Base-by-base conservation (phyloP, 2,329 filamentous ascomycete genomes). In the Penicillium sp. region DNA sequence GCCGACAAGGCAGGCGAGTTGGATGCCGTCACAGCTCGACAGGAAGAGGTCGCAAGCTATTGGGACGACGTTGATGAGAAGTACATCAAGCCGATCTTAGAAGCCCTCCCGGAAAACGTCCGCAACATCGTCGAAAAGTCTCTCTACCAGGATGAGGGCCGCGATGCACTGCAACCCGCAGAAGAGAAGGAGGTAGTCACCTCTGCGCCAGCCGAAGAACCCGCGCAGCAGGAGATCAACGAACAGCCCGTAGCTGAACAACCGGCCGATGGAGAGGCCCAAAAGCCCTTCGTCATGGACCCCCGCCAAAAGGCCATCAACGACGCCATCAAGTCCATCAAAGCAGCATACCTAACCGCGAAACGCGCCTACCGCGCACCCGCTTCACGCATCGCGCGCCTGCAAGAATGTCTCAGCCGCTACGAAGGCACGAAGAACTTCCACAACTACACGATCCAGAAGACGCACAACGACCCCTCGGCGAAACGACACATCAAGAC, bases 361-460 rank as follows among this genome's bases (percentile, higher is more conserved):
- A 96, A 96, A 78, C 87, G 90, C 45, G 83, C 86, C 1, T 97
- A 97, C 73, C 90, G 93, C 49, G 88, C 96, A 55, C 87, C 89
- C 0, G 78, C 85, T 0, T 78, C 79, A 21, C 91, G 94, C 9
- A 81, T 94, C 48, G 78, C 84, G 29, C 87, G 89, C 59, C 85
- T 99, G 2, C 91, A 96, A 73, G 82, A 85, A 35, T 87, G 87
- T 0, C 83, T 99, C 10, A 77, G 86, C 67, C 81, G 83, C 63
- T 99, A 94, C 76, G 77, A 89, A 10, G 94, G 94, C 62, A 97
- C 93, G 4, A 84, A 83, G 68, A 96, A 96, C 79, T 99, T 89
- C 81, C 93, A 97, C 83, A 99, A 99, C 82, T 99, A 96, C 81
- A 99, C 94, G 2, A 86, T 99, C 57, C 89, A 94, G 66, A 99